Evolutionary conservation across 2,329 filamentous ascomycete species (phyloP), one percentile per base, ranked within the genome.

Genomic region (Neurospora crassa): DNA sequence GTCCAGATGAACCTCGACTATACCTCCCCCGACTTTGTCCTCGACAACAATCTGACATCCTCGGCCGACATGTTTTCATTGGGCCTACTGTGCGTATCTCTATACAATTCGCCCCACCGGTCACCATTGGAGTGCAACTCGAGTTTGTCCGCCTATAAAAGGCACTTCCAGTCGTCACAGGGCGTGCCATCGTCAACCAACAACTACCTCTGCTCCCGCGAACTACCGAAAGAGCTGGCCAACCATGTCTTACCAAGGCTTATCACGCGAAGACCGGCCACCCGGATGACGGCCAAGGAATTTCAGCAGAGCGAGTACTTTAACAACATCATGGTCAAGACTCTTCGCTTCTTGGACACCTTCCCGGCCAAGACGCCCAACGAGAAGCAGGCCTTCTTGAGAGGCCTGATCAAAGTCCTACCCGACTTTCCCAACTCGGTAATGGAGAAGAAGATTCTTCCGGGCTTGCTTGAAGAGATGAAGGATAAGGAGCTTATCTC

Each of bases 221-320:
- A 93, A 0, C 83, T 99, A 18, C 96, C 96, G 0, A 91, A 88
- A 73, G 93, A 96, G 71, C 86, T 99, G 16, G 84, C 89, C 11
- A 86, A 86, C 20, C 88, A 91, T 73, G 91, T 98, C 0, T 83
- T 99, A 4, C 94, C 96, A 2, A 87, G 91, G 37, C 87, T 99
- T 67, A 94, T 99, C 71, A 96, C 95, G 0, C 87, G 96, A 74
- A 86, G 94, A 70, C 93, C 96, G 2, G 93, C 94, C 3, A 92
- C 97, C 79, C 89, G 96, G 67, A 88, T 98, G 83, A 94, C 90
- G 37, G 94, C 95, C 5, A 89, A 88, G 70, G 95, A 97, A 76
- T 98, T 99, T 76, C 96, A 99, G 78, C 89, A 97, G 80, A 96
- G 94, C 77, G 90, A 93, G 75, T 99, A 96, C 79, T 99, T 99